Percentiles rank a stretch among this genome's conserved stretches.
Evolutionary conservation across 2,329 filamentous ascomycete species (phyloP).

Genomic region (Bipolaris oryzae): DNA sequence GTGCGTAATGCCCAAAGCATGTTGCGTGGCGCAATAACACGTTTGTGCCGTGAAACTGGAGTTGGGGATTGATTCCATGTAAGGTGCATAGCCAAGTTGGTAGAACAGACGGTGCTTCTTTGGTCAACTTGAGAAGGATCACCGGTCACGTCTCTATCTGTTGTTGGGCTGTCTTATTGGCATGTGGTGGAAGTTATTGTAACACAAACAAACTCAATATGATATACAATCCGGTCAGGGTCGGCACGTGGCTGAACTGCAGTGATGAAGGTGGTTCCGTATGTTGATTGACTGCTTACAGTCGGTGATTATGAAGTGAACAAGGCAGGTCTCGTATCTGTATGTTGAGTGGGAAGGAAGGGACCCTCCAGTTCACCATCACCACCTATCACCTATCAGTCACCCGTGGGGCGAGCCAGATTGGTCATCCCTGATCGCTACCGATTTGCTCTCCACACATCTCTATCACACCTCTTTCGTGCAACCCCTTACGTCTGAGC

Average conservation of each 20-base stretch:
- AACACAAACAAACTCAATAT: too few species aligned
- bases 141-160: too few species aligned
- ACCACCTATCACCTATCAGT: neutral
- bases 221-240: too few species aligned
- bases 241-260: too few species aligned
- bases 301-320: neutral
- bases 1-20: neutral
- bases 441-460: neutral
- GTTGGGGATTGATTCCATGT: neutral
- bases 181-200: too few species aligned
- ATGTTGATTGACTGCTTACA: neutral
- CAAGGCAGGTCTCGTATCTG: neutral
- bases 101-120: neutral
- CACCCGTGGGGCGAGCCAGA: neutral
- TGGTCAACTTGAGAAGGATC: neutral
- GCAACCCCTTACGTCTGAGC: neutral
- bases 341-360: neutral
- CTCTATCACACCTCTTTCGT: neutral
- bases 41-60: neutral
- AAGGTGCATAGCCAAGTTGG: neutral
- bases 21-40: neutral
- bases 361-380: neutral
- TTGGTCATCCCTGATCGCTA: neutral
- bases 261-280: too few species aligned
- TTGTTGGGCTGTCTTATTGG: too few species aligned